phyloP scores from a whole-genome alignment of 2,329 filamentous ascomycete species.

The Phialophora macrospora region DNA sequence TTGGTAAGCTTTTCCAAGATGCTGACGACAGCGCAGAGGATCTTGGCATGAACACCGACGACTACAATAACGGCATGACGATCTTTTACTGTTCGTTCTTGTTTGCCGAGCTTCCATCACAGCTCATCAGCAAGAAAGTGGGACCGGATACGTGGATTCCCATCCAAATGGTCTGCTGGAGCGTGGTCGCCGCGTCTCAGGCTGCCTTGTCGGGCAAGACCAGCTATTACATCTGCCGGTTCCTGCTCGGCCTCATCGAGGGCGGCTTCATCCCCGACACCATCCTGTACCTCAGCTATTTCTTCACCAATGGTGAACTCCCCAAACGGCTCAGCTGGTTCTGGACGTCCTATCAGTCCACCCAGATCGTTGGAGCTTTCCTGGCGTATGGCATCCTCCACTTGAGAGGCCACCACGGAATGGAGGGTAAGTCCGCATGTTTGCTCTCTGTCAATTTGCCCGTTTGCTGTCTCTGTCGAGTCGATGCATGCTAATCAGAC shows the following conservation, averaged over 20 bases:
- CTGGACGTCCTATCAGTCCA: slow-evolving; percentile 65
- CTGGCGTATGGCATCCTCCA: slow-evolving; percentile 41
- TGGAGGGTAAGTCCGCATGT: background rate
- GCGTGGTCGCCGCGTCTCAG: slow-evolving; percentile 54
- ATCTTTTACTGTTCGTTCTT: slow-evolving; percentile 62
- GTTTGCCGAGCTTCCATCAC: slow-evolving; percentile 61
- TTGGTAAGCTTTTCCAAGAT: background rate
- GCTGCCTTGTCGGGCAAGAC: slow-evolving; percentile 51
- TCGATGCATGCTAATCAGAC: background rate
- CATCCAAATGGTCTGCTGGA: slow-evolving; percentile 59
- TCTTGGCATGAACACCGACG: slow-evolving; percentile 47
- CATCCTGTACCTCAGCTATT: slow-evolving; percentile 58
- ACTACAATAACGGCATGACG: slow-evolving; percentile 61
- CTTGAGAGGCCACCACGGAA: slow-evolving; percentile 41
- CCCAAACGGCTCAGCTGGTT: slow-evolving; percentile 70
- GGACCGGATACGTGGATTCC: slow-evolving; percentile 62
- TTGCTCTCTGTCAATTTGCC: background rate
- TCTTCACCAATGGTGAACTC: slow-evolving; percentile 73
- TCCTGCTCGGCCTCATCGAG: slow-evolving; percentile 54
- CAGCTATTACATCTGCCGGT: slow-evolving; percentile 47
- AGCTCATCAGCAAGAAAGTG: slow-evolving; percentile 61
- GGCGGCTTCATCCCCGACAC: slow-evolving; percentile 60
- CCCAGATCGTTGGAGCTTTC: slow-evolving; percentile 38
- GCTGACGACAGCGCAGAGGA: slow-evolving; percentile 47
- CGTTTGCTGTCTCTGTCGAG: too few species aligned